These are phyloP conservation scores for Acanthamoeba quina DNA, from an alignment of 208 protist genomes.

Conservation along the genomic window DNA sequence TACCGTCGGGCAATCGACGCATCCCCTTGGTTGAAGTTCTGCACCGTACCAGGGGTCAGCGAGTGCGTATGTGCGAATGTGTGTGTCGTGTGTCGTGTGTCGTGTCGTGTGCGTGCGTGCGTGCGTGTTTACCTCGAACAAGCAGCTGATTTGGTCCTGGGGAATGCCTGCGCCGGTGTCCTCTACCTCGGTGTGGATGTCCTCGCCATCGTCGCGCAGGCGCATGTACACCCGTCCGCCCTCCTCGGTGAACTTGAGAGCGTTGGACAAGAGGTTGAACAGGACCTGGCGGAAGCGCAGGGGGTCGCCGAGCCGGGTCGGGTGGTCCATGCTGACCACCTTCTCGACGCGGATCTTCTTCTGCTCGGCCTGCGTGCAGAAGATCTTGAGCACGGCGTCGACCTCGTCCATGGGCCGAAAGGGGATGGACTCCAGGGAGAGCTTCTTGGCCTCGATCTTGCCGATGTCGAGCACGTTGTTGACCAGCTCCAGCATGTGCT, in stretches of 20 bases:
- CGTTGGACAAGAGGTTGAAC: constrained; percentile 70
- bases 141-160: constrained; percentile 32
- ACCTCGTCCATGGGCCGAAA: constrained; percentile 24
- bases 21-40: constrained; percentile 61
- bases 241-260: constrained; percentile 69
- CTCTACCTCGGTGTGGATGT: constrained; percentile 70
- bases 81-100: background rate
- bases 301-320: constrained; percentile 68
- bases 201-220: background rate
- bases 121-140: constrained; percentile 67
- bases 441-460: constrained; percentile 31
- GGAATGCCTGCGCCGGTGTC: constrained; percentile 83
- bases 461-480: constrained; percentile 57
- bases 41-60: background rate
- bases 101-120: background rate
- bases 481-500: constrained; percentile 61
- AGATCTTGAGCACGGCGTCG: constrained; percentile 28
- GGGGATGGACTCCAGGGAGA: constrained; percentile 58
- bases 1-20: background rate
- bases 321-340: constrained; percentile 24
- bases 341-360: constrained; percentile 38
- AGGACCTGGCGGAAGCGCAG: constrained; percentile 67
- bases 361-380: constrained; percentile 49
- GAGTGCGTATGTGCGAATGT: background rate
- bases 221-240: background rate